Evolutionary conservation across 1,139 yeast species (phyloP).

Genomic region (Diutina rugosa): DNA sequence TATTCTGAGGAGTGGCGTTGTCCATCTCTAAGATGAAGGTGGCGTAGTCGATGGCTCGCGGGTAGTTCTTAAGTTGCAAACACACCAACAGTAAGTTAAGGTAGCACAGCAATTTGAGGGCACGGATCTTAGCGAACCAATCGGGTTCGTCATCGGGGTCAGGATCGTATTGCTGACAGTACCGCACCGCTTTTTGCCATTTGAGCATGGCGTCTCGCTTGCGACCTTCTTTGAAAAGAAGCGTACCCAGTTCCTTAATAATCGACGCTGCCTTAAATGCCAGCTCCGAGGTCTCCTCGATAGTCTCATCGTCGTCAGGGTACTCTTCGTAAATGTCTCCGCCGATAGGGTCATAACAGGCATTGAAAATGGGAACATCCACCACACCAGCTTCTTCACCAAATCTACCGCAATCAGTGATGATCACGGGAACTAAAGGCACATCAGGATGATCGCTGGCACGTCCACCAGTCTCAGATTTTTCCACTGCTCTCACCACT

Average conservation of each 20-base stretch:
- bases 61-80: slow-evolving; percentile 32
- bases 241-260: slow-evolving; percentile 57
- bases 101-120: slow-evolving; percentile 47
- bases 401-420: slow-evolving; percentile 61
- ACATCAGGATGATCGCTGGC: slow-evolving; percentile 12
- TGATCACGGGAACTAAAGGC: slow-evolving; percentile 17
- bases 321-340: slow-evolving; percentile 65
- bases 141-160: slow-evolving; percentile 54
- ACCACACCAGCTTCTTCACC: slow-evolving; percentile 20
- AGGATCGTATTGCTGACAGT: slow-evolving; percentile 59
- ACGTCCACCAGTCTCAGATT: slow-evolving; percentile 21
- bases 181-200: slow-evolving; percentile 50
- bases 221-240: slow-evolving; percentile 40
- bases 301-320: slow-evolving; percentile 53
- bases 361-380: slow-evolving; percentile 42
- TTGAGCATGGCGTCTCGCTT: slow-evolving; percentile 42
- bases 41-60: slow-evolving; percentile 37
- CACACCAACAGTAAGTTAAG: slow-evolving; percentile 45
- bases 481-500: slow-evolving; percentile 53
- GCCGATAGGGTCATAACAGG: slow-evolving; percentile 46
- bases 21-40: slow-evolving; percentile 42
- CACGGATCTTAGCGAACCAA: slow-evolving; percentile 33
- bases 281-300: slow-evolving; percentile 41
- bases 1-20: slow-evolving; percentile 22
- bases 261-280: slow-evolving; percentile 37